These are phyloP conservation scores for Peniophora sp. DNA, from an alignment of 1,284 basidiomycete species.

Conservation along the genomic window DNA sequence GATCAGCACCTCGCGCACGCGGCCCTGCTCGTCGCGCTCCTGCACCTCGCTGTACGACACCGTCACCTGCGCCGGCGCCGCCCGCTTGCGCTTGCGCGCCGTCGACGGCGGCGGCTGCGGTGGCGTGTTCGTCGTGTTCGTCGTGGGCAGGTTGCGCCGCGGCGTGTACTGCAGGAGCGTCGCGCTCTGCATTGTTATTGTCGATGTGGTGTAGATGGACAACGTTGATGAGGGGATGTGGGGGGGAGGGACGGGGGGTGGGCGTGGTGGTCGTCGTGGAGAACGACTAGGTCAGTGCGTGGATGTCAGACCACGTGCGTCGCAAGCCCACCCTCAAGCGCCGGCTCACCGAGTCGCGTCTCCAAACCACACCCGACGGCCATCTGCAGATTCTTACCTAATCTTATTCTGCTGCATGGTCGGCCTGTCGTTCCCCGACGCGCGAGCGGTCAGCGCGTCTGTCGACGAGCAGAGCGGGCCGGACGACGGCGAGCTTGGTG, in stretches of 20 bases:
- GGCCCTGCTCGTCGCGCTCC: slow-evolving; percentile 69
- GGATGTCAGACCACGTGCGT: no score
- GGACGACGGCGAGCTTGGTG: no score
- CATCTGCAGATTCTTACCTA: background rate
- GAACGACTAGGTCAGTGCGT: slow-evolving; percentile 7
- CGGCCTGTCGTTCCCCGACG: slow-evolving; percentile 20
- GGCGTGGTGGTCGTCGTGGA: slow-evolving; percentile 23
- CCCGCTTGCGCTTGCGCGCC: slow-evolving; percentile 53
- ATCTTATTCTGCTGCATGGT: background rate
- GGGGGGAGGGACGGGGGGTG: slow-evolving; percentile 32
- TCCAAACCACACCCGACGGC: no score
- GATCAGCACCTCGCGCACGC: slow-evolving; percentile 75
- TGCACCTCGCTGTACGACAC: slow-evolving; percentile 80
- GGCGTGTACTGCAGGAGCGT: slow-evolving; percentile 49
- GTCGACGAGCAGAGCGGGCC: slow-evolving; percentile 49
- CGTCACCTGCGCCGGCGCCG: slow-evolving; percentile 69
- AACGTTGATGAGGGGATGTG: slow-evolving; percentile 7
- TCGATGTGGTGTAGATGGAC: slow-evolving; percentile 26
- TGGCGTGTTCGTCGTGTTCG: slow-evolving; percentile 44
- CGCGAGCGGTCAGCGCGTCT: slow-evolving; percentile 17
- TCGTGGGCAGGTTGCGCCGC: slow-evolving; percentile 23
- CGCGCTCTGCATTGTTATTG: slow-evolving; percentile 57
- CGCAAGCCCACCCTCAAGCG: no score
- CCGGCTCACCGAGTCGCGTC: no score
- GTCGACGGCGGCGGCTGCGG: slow-evolving; percentile 31